Conservation (phyloP, 345 rosid species). For the Pistacia atlantica region DNA sequence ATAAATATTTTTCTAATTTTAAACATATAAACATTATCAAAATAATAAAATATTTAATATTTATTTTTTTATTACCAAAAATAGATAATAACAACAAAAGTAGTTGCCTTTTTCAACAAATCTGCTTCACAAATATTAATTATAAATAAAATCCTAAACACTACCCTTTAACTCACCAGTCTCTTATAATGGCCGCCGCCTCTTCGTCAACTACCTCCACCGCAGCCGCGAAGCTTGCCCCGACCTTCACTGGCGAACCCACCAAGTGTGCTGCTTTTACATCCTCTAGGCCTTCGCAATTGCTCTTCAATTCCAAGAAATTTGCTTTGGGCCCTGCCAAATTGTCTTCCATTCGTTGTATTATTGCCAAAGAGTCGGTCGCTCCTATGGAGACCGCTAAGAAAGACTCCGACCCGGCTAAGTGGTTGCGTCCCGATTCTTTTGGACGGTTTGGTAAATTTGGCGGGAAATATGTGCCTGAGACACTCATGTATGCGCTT, state of each 20-base stretch:
- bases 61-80: no score
- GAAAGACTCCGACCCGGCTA: constrained; percentile 31
- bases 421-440: constrained; percentile 75
- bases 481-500: constrained; percentile 88
- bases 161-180: neutral
- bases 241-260: constrained; percentile 13
- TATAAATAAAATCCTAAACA: neutral
- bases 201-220: neutral
- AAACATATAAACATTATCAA: no score
- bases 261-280: constrained; percentile 27
- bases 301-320: constrained; percentile 28
- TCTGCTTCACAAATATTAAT: no score
- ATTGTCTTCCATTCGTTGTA: constrained; percentile 42
- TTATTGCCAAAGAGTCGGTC: constrained; percentile 46
- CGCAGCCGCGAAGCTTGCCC: constrained; percentile 19
- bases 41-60: no score
- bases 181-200: constrained; percentile 8
- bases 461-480: constrained; percentile 95
- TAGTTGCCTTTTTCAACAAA: no score
- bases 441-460: constrained; percentile 88
- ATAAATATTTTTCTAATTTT: no score
- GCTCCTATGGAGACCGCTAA: constrained; percentile 39
- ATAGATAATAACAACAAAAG: no score
- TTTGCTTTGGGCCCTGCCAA: constrained; percentile 22
- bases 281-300: constrained; percentile 14